phyloP scores from a whole-genome alignment of 495 filamentous ascomycete species.

The Penicillium chermesinum region DNA sequence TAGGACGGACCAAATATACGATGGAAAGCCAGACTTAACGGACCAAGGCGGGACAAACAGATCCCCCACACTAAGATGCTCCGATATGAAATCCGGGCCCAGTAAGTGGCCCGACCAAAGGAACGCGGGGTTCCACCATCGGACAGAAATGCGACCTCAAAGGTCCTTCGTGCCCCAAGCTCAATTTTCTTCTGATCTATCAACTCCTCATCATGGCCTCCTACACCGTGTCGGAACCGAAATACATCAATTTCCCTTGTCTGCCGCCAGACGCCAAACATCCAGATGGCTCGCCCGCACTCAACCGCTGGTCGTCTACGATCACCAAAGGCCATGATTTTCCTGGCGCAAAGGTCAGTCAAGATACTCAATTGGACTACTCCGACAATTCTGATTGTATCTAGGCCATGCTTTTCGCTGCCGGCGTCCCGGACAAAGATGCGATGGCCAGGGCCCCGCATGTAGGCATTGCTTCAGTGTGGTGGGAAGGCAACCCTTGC shows the following conservation, averaged over 20 bases:
- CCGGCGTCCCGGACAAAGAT: slow-evolving; percentile 76
- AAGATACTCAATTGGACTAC: background rate
- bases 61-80: slow-evolving; percentile 21
- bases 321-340: slow-evolving; percentile 83
- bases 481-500: slow-evolving; percentile 98
- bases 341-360: slow-evolving; percentile 77
- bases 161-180: background rate
- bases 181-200: background rate
- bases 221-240: slow-evolving; percentile 37
- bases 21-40: too few species aligned
- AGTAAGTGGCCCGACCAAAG: slow-evolving; percentile 13
- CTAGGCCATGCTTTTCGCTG: slow-evolving; percentile 93
- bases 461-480: slow-evolving; percentile 83
- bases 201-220: background rate
- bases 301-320: slow-evolving; percentile 69
- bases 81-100: slow-evolving; percentile 21
- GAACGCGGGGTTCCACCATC: slow-evolving; percentile 21
- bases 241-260: slow-evolving; percentile 58
- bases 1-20: too few species aligned
- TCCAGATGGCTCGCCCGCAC: slow-evolving; percentile 54
- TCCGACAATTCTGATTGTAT: slow-evolving; percentile 1
- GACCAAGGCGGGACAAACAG: too few species aligned
- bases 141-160: slow-evolving; percentile 17
- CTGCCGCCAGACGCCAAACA: slow-evolving; percentile 52
- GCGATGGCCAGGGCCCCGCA: slow-evolving; percentile 89